Conservation (phyloP, 176 grass and related monocot species). For the Ensete glaucum region DNA sequence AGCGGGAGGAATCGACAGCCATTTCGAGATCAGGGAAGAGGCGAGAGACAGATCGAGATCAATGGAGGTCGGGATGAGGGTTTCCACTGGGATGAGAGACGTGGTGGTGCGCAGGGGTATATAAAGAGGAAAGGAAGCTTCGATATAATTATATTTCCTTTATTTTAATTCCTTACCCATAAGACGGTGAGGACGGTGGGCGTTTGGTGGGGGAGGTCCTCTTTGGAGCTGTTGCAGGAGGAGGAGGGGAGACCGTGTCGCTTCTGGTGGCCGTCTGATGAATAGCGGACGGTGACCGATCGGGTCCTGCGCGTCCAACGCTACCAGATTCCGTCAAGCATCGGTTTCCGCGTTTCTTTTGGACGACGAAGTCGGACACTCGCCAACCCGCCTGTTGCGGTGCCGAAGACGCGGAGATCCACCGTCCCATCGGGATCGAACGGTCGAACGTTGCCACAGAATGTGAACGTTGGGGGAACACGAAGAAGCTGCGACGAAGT, state of each 20-base stretch:
- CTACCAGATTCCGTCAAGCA: not conserved
- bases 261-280: not conserved
- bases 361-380: not conserved
- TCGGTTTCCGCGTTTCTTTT: not conserved
- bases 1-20: not conserved
- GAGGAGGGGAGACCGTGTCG: not conserved
- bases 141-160: not conserved
- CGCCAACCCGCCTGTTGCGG: not conserved
- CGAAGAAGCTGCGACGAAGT: not conserved
- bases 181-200: not conserved
- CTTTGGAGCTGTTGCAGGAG: too few species aligned
- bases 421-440: slow-evolving; percentile 5
- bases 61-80: not conserved
- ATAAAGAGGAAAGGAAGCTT: not conserved
- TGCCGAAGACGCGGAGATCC: not conserved
- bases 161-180: not conserved
- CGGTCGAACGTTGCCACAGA: not conserved
- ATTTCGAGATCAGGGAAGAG: not conserved
- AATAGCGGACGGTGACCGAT: not conserved
- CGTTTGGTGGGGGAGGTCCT: too few species aligned
- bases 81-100: not conserved
- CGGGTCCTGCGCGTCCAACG: not conserved
- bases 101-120: not conserved
- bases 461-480: slow-evolving; percentile 10
- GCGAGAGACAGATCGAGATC: not conserved